Conservation (phyloP, 345 rosid genomes). For the Gossypioides kirkii region DNA sequence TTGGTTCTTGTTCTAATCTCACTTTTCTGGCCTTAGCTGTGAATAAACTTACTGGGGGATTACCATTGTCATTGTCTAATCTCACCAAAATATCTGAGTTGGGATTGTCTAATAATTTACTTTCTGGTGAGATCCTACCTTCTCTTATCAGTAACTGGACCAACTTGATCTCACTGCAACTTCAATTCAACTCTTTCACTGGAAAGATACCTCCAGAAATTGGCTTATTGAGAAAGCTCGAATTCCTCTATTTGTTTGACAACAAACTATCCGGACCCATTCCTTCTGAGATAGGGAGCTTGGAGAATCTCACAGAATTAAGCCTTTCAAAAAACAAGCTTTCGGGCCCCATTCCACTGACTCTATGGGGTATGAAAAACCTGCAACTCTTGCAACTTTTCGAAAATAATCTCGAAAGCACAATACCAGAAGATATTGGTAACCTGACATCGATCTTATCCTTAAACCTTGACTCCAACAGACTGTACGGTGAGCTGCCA, state of each 20-base stretch:
- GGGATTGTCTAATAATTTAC: constrained; percentile 34
- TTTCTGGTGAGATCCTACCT: constrained; percentile 48
- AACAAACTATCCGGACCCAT: constrained; percentile 49
- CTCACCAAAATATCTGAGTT: constrained; percentile 28
- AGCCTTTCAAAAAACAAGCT: constrained; percentile 49
- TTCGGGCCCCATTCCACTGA: constrained; percentile 46
- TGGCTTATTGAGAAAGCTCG: constrained; percentile 33
- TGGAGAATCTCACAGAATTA: constrained; percentile 20
- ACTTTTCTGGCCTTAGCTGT: constrained; percentile 43
- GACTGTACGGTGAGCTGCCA: constrained; percentile 49
- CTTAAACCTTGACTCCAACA: constrained; percentile 44
- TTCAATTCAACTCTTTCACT: constrained; percentile 42
- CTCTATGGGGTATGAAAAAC: constrained; percentile 45
- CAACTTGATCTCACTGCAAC: constrained; percentile 38
- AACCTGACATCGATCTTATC: constrained; percentile 30
- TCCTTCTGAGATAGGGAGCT: constrained; percentile 42
- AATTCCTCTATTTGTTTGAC: constrained; percentile 27
- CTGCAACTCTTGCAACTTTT: constrained; percentile 36
- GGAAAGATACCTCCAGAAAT: constrained; percentile 48
- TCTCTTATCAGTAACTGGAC: constrained; percentile 43
- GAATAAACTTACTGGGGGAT: constrained; percentile 43
- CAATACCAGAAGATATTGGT: constrained; percentile 43
- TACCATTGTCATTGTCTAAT: constrained; percentile 49
- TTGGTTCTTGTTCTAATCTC: constrained; percentile 52
- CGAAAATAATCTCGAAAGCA: constrained; percentile 43